These are phyloP conservation scores for Salix purpurea DNA, from an alignment of 345 rosid genomes.

Conservation along the genomic window DNA sequence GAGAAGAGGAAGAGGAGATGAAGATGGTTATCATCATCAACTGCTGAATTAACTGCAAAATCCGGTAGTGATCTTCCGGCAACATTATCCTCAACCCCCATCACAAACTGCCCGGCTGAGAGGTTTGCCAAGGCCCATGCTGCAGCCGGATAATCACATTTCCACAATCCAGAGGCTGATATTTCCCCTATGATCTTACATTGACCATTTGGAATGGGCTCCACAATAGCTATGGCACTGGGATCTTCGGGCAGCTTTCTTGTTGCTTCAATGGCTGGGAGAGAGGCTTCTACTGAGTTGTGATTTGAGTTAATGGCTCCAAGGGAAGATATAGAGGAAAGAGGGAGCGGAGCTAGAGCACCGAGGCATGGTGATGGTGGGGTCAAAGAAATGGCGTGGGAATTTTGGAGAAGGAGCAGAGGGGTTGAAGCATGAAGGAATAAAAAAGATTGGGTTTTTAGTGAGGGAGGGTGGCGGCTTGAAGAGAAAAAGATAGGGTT, in stretches of 20 bases:
- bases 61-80: constrained; percentile 58
- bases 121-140: constrained; percentile 96
- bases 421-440: too few species aligned
- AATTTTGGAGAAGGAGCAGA: too few species aligned
- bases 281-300: constrained; percentile 58
- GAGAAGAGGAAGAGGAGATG: too few species aligned
- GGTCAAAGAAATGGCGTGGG: too few species aligned
- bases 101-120: constrained; percentile 88
- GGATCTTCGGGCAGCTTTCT: constrained; percentile 58
- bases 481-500: too few species aligned
- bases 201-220: constrained; percentile 50
- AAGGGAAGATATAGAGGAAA: constrained; percentile 66
- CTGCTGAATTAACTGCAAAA: constrained; percentile 41
- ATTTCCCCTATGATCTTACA: constrained; percentile 83
- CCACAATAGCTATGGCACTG: constrained; percentile 71
- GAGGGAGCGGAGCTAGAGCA: constrained; percentile 93
- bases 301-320: constrained; percentile 65
- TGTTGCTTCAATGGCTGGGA: constrained; percentile 64
- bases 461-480: too few species aligned
- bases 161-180: constrained; percentile 90
- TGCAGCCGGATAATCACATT: constrained; percentile 83
- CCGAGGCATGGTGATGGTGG: too few species aligned
- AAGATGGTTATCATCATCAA: constrained; percentile 33
- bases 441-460: too few species aligned
- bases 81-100: constrained; percentile 86